Evolutionary conservation across 345 rosid genomes (phyloP), one percentile per base, ranked within the genome.

Genomic region (Anacardium occidentale): DNA sequence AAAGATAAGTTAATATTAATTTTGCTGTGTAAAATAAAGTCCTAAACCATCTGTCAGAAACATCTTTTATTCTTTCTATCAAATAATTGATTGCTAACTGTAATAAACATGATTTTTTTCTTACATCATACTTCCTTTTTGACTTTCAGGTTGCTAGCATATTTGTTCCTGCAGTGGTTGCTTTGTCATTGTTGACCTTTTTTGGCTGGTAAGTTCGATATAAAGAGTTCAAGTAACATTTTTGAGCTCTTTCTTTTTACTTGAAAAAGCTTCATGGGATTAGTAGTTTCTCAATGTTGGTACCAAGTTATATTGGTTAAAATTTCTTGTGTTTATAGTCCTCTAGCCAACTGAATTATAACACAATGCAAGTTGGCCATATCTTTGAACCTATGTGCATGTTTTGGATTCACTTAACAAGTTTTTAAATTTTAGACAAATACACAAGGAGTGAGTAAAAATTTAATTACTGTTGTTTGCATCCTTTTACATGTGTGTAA

Each of bases 81-180:
- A 22, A 55, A 22, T 22, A n/a, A 10, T 11, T 22, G 53, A 64
- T 64, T 0, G 32, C 22, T 64, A 15, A 64, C 13, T 6, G 48
- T 25, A 51, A 60, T 48, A 10, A 61, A 61, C 52, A 62, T 24
- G 25, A 5, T 66, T 47, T 62, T 55, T 47, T 37, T 32, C 32
- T 64, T 26, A 62, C 68, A 25, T 48, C 55, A 71, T 12, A 57
- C 61, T 58, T 24, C 44, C 74, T 82, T 42, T 75, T 53, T 61
- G 64, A 56, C 68, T 66, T 76, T 79, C 90, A 96, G 99, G 92
- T 93, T 67, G 99, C 99, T 17, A 96, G 99, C 83, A 89, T 96
- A 40, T 96, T 96, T 76, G 98, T 96, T 74, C 99, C 99, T 11
- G 79, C 84, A 1, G 98, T 96, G 82, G 81, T 96, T 78, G 78